Percentiles rank a stretch among this genome's conserved stretches.
Conservation (phyloP, 441 rosid genomes). For the Biscutella auriculata region DNA sequence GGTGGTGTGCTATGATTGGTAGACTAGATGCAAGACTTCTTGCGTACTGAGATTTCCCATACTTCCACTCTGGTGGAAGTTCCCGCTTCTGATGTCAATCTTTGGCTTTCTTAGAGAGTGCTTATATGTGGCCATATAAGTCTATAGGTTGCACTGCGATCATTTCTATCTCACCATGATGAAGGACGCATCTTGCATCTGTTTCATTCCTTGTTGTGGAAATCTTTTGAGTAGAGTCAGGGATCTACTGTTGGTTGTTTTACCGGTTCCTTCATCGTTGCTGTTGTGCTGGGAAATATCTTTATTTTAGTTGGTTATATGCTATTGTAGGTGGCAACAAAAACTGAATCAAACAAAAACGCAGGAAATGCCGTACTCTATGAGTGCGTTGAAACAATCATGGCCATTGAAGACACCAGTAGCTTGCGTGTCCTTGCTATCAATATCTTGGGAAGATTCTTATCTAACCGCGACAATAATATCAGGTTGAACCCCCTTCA, state of each 20-base stretch:
- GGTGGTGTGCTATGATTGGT: background rate
- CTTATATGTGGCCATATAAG: background rate
- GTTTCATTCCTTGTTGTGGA: conserved; percentile 1
- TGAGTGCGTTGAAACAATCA: conserved; percentile 93
- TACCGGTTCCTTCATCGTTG: conserved; percentile 1
- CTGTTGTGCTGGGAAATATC: conserved; percentile 1
- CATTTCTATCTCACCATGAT: conserved; percentile 7
- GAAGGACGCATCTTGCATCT: background rate
- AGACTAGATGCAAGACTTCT: background rate
- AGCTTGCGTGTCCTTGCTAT: conserved; percentile 98
- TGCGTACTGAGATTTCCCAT: background rate
- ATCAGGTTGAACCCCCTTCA: conserved; percentile 51
- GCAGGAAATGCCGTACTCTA: conserved; percentile 96
- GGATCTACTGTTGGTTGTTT: conserved; percentile 3
- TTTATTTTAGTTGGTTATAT: conserved; percentile 17
- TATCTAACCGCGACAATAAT: conserved; percentile 98
- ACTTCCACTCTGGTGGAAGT: background rate
- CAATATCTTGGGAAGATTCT: conserved; percentile 92
- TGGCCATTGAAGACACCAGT: conserved; percentile 93
- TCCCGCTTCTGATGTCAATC: background rate
- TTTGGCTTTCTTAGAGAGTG: conserved; percentile 2
- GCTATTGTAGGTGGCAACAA: conserved; percentile 83
- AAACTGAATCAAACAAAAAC: conserved; percentile 95
- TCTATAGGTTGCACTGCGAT: background rate
- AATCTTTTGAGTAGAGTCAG: background rate